Conservation (phyloP, 2,329 filamentous ascomycete genomes). For the Dactylellina sp. region DNA sequence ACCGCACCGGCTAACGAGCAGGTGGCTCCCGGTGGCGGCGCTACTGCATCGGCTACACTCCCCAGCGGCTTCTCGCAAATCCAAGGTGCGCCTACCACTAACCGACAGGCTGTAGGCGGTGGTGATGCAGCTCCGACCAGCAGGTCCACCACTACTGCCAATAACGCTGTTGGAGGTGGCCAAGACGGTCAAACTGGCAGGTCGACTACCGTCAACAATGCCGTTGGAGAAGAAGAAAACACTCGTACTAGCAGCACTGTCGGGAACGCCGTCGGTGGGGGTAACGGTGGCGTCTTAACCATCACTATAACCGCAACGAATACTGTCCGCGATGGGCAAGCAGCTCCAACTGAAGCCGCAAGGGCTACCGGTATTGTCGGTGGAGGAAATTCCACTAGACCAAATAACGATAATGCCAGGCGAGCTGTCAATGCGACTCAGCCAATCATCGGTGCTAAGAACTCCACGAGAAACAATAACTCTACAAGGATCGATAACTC, state of each 20-base stretch:
- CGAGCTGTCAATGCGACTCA: background rate
- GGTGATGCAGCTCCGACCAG: background rate
- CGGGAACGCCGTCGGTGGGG: background rate
- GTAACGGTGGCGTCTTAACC: background rate
- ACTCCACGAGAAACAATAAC: background rate
- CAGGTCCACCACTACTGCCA: background rate
- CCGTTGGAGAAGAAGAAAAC: background rate
- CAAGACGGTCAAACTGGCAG: background rate
- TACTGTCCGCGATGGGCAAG: background rate
- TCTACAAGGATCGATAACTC: no score
- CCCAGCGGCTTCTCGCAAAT: background rate
- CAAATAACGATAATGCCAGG: background rate
- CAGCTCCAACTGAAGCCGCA: background rate
- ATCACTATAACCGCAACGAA: background rate
- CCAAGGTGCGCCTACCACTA: background rate
- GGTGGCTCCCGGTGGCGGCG: background rate
- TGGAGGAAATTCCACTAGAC: background rate
- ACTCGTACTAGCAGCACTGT: background rate
- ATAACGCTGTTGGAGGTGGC: slow-evolving; percentile 1
- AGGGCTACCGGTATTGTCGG: background rate
- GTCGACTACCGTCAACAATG: background rate
- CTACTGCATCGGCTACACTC: background rate
- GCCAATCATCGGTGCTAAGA: background rate
- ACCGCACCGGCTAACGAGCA: background rate
- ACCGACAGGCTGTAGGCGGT: no score